Evolutionary conservation across 306 rosid genomes (phyloP).

Genomic region (Ormosia emarginata): DNA sequence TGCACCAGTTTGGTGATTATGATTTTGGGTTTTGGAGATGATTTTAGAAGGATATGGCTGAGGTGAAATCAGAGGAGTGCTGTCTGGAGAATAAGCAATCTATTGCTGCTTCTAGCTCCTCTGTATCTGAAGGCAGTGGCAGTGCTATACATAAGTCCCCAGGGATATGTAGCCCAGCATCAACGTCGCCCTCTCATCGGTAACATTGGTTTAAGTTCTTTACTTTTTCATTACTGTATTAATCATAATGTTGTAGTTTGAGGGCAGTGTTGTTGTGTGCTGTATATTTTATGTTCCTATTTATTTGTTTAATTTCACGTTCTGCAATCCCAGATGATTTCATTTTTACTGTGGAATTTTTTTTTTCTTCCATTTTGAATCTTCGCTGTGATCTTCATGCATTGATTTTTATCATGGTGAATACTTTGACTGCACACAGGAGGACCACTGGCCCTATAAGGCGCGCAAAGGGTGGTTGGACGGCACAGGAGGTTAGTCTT

Average conservation of each 20-base stretch:
- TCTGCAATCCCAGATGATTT: neutral
- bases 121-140: slow-evolving; percentile 74
- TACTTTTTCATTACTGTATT: slow-evolving; percentile 5
- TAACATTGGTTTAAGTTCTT: slow-evolving; percentile 30
- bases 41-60: slow-evolving; percentile 58
- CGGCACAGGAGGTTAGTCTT: slow-evolving; percentile 78
- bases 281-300: neutral
- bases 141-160: slow-evolving; percentile 72
- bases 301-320: neutral
- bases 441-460: slow-evolving; percentile 93
- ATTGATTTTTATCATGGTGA: slow-evolving; percentile 2
- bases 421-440: slow-evolving; percentile 43
- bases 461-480: slow-evolving; percentile 99
- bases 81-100: slow-evolving; percentile 92
- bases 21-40: slow-evolving; percentile 55
- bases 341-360: neutral
- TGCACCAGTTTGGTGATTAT: slow-evolving; percentile 2
- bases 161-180: slow-evolving; percentile 57
- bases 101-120: slow-evolving; percentile 77
- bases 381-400: neutral
- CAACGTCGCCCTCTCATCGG: slow-evolving; percentile 70
- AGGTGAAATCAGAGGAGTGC: slow-evolving; percentile 62
- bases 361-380: neutral
- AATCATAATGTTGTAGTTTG: neutral
- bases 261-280: neutral